Base-by-base conservation (phyloP, 164 flowering plant species). In the Chimonanthus salicifolius region DNA sequence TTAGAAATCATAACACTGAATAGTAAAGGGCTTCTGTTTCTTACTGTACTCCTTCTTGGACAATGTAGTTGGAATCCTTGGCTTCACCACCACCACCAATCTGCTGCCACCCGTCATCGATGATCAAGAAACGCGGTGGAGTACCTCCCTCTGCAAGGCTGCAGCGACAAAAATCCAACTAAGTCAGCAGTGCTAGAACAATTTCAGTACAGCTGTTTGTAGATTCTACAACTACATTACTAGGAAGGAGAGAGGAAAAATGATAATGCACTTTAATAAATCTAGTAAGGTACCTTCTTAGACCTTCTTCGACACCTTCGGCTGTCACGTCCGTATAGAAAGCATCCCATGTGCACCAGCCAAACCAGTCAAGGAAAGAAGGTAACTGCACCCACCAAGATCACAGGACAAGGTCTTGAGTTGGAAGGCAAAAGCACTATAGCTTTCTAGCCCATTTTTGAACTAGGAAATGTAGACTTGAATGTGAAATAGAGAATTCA, bases 261-360 rank as follows among this genome's bases (percentile, higher is more conserved):
- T 44, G 44, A 43, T 0, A 33, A 65, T 7, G 8, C 33, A 8
- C 47, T 33, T 33, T 0, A 47, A 18, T 2, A 15, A 16, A 18
- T 44, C 11, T 16, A 7, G 10, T n/a, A 9, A 3, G 16, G 54
- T 74, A 91, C 99, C 97, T 92, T 79, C 78, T 81, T 54, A 95
- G 90, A 71, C 99, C 99, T 78, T 88, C 87, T 13, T 86, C 88
- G 13, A 93, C 94, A 15, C 97, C 99, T 81, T 95, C 97, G 1
- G 98, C 92, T n/a, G 98, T 90, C 75, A 95, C 95, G 73, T 93
- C 96, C 10, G 96, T 91, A 85, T 95, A 95, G 79, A 95, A 95
- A 64, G 99, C 99, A 80, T 95, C 99, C 99, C 99, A 95, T 2
- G 99, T 95, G 80, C 99, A 95, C 99, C 99, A 95, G 49, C 99